Percentiles rank a stretch among this genome's conserved stretches.
Evolutionary conservation across 352 stramenopile species (phyloP).

Genomic region (Globisporangium okanoganense): DNA sequence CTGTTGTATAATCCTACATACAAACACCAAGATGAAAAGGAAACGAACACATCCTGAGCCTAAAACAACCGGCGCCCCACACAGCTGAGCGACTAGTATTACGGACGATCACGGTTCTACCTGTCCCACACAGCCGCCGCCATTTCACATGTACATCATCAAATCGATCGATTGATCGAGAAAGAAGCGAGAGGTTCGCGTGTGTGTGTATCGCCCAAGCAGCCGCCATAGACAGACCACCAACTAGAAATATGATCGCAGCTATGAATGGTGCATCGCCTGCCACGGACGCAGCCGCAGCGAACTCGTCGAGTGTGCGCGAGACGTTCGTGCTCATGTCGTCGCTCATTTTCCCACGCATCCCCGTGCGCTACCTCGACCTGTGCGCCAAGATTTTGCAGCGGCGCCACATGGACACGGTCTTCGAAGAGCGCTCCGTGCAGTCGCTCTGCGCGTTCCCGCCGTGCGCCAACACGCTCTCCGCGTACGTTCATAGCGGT

Average conservation of each 20-base stretch:
- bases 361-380: constrained; percentile 68
- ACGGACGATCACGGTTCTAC: too few relatives aligned
- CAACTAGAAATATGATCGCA: not conserved
- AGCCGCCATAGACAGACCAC: not conserved
- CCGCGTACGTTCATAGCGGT: constrained; percentile 26
- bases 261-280: not conserved
- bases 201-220: not conserved
- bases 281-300: not conserved
- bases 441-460: constrained; percentile 72
- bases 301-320: constrained; percentile 53
- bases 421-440: constrained; percentile 77
- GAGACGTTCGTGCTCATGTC: constrained; percentile 82
- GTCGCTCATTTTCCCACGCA: constrained; percentile 57
- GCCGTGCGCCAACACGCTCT: constrained; percentile 50
- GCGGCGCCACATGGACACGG: constrained; percentile 71
- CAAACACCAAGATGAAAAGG: too few relatives aligned
- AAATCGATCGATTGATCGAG: not conserved
- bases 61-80: too few relatives aligned
- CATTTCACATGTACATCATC: not conserved
- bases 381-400: constrained; percentile 66
- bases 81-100: too few relatives aligned
- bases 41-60: too few relatives aligned
- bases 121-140: not conserved
- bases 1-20: too few relatives aligned
- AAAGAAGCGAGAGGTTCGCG: not conserved